Evolutionary conservation across 163 green algal genomes (phyloP), one percentile per base, ranked within the genome.

Genomic region (Chlorella variabilis): DNA sequence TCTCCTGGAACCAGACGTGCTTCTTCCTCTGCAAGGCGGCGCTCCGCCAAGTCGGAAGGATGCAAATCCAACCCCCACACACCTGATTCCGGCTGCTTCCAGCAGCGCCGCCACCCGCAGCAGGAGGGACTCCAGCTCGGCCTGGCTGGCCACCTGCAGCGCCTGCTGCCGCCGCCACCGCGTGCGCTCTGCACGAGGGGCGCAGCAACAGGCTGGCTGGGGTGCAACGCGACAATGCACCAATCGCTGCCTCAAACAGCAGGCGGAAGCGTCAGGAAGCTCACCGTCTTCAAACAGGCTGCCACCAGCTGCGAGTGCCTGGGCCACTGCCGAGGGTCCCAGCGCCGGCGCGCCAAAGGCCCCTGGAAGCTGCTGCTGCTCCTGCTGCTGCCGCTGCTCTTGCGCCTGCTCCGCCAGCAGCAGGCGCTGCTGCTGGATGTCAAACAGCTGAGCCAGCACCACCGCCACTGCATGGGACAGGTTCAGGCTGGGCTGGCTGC

Each of bases 381-480:
- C 20, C n/a, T 33, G 42, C 42, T 45, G 41, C n/a, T 61, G 68
- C 68, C 27, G n/a, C 33, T 59, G 68, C 42, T n/a, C 41, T 61
- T 38, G n/a, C 68, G 5, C 2, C 71, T 56, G 21, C 36, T n/a
- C 25, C 38, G 29, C 34, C 39, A 71, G 21, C 39, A 81, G 58
- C 39, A 71, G 33, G 33, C 41, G 75, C 58, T 71, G 58, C 58
- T 81, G 75, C 58, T 71, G 42, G 23, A 62, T 20, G 39, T 73
- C 58, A 61, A 81, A 94, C 2, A 91, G 42, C 33, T 90, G 78
- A 0, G 83, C 68, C 49, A 96, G 84, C 67, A 93, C 85, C 23
- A 93, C 90, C 9, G 86, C 83, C 29, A 92, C 93, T 2, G 93
- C 91, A 71, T 96, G 93, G 4, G 87, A 94, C 63, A 96, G 85